Evolutionary conservation across 306 rosid genomes (phyloP).

Genomic region (Bauhinia variegata): DNA sequence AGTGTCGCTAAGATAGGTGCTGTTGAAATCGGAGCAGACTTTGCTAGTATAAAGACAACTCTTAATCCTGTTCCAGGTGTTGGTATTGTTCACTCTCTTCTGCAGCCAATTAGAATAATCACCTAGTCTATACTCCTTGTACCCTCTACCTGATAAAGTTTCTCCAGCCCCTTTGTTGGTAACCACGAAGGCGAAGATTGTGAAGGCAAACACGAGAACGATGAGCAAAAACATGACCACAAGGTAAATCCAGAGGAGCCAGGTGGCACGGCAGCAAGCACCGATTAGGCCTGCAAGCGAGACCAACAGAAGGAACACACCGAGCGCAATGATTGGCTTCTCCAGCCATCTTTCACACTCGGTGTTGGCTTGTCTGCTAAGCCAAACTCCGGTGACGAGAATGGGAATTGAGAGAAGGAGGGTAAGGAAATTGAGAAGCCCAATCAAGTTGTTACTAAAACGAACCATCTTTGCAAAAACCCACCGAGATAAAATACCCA

Average conservation of each 20-base stretch:
- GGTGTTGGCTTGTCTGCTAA: constrained; percentile 53
- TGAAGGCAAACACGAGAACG: constrained; percentile 55
- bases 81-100: constrained; percentile 54
- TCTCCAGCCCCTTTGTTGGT: constrained; percentile 75
- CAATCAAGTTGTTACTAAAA: constrained; percentile 66
- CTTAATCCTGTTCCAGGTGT: constrained; percentile 66
- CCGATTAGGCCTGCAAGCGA: constrained; percentile 79
- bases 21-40: constrained; percentile 42
- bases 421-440: constrained; percentile 63
- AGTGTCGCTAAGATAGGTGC: constrained; percentile 26
- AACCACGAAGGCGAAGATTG: constrained; percentile 69
- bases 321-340: constrained; percentile 65
- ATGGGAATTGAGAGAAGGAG: constrained; percentile 76
- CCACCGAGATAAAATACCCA: not conserved
- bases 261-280: constrained; percentile 62
- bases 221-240: constrained; percentile 83
- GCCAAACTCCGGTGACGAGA: constrained; percentile 61
- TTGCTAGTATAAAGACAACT: constrained; percentile 64
- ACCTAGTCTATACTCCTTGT: constrained; percentile 76
- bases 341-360: constrained; percentile 72
- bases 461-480: constrained; percentile 38
- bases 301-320: constrained; percentile 63
- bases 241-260: constrained; percentile 82
- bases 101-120: constrained; percentile 88
- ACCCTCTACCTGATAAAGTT: constrained; percentile 48